These are phyloP conservation scores for Kappamyces sp. DNA, from an alignment of 192 early-diverging fungal species.

Conservation along the genomic window DNA sequence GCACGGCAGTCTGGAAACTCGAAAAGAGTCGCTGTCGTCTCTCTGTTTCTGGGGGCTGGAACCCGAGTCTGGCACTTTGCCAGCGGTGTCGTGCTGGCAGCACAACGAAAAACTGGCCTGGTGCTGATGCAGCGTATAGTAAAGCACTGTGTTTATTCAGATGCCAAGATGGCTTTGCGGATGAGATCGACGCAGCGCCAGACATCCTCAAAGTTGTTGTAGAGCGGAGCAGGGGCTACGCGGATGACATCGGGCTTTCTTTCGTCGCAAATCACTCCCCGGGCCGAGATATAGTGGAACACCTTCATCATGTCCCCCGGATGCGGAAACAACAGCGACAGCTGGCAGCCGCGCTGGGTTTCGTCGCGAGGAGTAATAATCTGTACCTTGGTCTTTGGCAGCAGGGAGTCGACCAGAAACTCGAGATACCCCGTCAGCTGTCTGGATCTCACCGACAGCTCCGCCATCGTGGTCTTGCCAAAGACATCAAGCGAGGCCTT, in stretches of 20 bases:
- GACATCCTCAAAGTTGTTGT: slow-evolving; percentile 83
- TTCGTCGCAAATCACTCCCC: slow-evolving; percentile 80
- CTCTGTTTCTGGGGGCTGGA: too few relatives aligned
- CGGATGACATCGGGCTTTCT: slow-evolving; percentile 87
- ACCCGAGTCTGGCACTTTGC: too few relatives aligned
- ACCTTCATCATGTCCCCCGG: slow-evolving; percentile 54
- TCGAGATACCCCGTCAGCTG: slow-evolving; percentile 83
- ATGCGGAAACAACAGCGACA: slow-evolving; percentile 67
- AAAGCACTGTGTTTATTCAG: background rate
- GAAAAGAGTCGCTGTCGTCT: too few relatives aligned
- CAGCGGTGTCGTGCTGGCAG: too few relatives aligned
- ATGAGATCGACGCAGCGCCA: slow-evolving; percentile 44
- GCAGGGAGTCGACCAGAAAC: slow-evolving; percentile 48
- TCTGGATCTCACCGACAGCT: slow-evolving; percentile 68
- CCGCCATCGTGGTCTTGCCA: slow-evolving; percentile 59
- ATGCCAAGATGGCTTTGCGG: background rate
- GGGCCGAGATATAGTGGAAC: slow-evolving; percentile 49
- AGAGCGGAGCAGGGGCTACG: slow-evolving; percentile 83
- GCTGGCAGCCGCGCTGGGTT: slow-evolving; percentile 75
- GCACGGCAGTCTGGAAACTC: too few relatives aligned
- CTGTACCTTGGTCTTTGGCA: slow-evolving; percentile 33
- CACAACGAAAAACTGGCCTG: background rate
- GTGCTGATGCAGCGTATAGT: background rate
- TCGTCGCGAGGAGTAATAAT: slow-evolving; percentile 79
- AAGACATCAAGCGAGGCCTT: slow-evolving; percentile 78